Percentiles rank a stretch among this genome's conserved stretches.
phyloP scores from a whole-genome alignment of 148 eudicot species.

The Cornus suecica region DNA sequence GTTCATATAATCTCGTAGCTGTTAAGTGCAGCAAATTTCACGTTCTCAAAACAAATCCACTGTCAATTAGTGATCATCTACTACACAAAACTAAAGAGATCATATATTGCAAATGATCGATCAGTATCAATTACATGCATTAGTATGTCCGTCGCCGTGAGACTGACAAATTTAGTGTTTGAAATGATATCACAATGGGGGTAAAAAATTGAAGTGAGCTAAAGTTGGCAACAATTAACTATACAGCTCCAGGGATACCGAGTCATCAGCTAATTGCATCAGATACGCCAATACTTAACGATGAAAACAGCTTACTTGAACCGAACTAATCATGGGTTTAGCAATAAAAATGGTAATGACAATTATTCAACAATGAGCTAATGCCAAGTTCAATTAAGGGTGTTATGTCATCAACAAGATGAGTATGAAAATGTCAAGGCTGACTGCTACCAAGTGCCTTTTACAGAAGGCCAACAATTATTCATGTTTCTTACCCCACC shows the following conservation, averaged over 20 bases:
- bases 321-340: no score
- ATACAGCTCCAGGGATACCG: neutral
- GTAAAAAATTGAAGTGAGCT: neutral
- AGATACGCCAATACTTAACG: neutral
- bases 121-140: neutral
- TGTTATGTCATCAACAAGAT: no score
- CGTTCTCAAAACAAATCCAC: neutral
- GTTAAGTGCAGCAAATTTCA: neutral
- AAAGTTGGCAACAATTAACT: neutral
- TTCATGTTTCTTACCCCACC: no score
- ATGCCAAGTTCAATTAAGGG: no score
- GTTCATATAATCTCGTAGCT: no score
- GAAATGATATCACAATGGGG: neutral
- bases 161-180: neutral
- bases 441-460: no score
- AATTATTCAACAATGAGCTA: no score
- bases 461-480: no score
- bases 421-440: no score
- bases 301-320: neutral
- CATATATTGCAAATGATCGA: neutral
- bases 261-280: neutral
- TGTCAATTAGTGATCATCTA: no score
- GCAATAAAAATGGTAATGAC: no score
- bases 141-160: neutral
- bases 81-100: neutral